These are phyloP conservation scores for Candida albicans DNA, from an alignment of 1,139 yeast genomes.

Conservation along the genomic window DNA sequence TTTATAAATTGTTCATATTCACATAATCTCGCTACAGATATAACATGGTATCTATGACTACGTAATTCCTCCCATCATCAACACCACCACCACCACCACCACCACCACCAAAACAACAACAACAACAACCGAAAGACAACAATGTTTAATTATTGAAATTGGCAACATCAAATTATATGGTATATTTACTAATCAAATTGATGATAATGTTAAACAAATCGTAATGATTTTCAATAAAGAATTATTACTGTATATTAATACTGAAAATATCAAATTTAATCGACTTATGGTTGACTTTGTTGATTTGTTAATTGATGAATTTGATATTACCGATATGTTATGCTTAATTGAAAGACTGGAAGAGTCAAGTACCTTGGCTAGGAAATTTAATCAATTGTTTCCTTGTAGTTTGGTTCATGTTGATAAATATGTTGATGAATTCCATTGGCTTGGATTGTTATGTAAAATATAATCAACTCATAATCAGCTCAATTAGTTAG, in stretches of 20 bases:
- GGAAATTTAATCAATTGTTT: conserved; percentile 4
- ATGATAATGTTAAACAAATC: background rate
- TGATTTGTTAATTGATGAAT: conserved; percentile 13
- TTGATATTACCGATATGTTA: conserved; percentile 8
- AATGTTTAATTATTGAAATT: conserved; percentile 11
- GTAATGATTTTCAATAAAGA: conserved; percentile 9
- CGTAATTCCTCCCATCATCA: conserved; percentile 15
- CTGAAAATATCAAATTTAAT: background rate
- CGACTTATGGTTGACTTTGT: conserved; percentile 6
- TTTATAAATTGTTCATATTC: conserved; percentile 1
- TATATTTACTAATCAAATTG: background rate
- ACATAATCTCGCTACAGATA: conserved; percentile 10
- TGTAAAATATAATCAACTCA: conserved; percentile 8
- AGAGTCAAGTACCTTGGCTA: conserved; percentile 4
- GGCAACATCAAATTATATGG: conserved; percentile 6
- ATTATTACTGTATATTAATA: conserved; percentile 1
- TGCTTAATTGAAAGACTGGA: conserved; percentile 8
- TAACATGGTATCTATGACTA: conserved; percentile 21
- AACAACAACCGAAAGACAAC: background rate
- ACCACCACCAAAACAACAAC: no score
- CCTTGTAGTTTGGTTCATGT: conserved; percentile 7
- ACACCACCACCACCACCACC: background rate
- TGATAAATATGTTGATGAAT: conserved; percentile 10
- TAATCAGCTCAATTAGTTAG: background rate
- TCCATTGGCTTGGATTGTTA: conserved; percentile 11